A percentile compares a stretch with the other conserved stretches of the same genome.
Evolutionary conservation across 2,329 filamentous ascomycete species (phyloP).

Genomic region (Botrytis galanthina): DNA sequence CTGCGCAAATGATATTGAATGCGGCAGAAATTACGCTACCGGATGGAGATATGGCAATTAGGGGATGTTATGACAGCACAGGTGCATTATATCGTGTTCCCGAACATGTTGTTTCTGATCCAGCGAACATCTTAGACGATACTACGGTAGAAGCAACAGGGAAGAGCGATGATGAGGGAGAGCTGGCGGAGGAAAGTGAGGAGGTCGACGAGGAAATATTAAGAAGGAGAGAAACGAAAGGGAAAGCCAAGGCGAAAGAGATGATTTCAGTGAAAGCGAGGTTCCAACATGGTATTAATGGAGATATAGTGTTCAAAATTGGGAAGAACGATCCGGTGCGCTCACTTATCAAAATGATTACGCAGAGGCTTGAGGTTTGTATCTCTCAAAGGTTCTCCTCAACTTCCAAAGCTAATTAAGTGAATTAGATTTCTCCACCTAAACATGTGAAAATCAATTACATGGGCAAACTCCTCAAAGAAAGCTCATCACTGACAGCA

Average conservation of each 20-base stretch:
- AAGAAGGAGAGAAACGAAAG: slow-evolving; percentile 49
- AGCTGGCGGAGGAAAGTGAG: slow-evolving; percentile 29
- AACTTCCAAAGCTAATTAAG: slow-evolving; percentile 14
- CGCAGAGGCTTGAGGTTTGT: slow-evolving; percentile 62
- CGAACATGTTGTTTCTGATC: slow-evolving; percentile 64
- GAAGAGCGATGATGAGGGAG: slow-evolving; percentile 30
- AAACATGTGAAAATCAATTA: slow-evolving; percentile 72
- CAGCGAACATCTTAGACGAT: slow-evolving; percentile 20
- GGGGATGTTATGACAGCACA: slow-evolving; percentile 64
- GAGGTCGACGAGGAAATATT: slow-evolving; percentile 44
- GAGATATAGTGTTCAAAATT: slow-evolving; percentile 60
- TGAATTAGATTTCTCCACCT: slow-evolving; percentile 49
- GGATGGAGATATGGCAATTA: slow-evolving; percentile 68
- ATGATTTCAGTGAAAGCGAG: slow-evolving; percentile 32
- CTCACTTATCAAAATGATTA: slow-evolving; percentile 60
- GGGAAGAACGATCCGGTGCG: slow-evolving; percentile 62
- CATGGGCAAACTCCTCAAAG: slow-evolving; percentile 75
- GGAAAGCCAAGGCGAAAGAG: slow-evolving; percentile 35
- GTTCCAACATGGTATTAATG: slow-evolving; percentile 47
- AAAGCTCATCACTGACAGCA: slow-evolving; percentile 59
- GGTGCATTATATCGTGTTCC: slow-evolving; percentile 70
- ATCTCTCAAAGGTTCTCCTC: background rate
- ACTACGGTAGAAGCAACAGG: slow-evolving; percentile 37
- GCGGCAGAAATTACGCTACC: slow-evolving; percentile 75
- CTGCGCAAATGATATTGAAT: slow-evolving; percentile 77